A percentile compares a stretch with the other conserved stretches of the same genome.
Evolutionary conservation across 2,329 filamentous ascomycete genomes (phyloP).

Genomic region (Monosporascus cannonballus): DNA sequence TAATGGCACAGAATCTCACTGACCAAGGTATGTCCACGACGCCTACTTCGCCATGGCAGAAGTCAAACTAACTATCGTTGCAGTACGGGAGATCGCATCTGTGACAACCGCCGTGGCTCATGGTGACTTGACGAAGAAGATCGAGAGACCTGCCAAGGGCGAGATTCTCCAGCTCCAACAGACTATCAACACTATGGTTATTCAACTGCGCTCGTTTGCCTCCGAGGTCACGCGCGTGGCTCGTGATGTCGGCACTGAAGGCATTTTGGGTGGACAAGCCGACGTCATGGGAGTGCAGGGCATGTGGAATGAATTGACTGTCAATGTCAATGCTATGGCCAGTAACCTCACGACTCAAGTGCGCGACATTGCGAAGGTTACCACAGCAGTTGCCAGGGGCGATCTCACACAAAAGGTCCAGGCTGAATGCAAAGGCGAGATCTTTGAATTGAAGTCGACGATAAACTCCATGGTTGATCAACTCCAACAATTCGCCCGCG

Average conservation of each 20-base stretch:
- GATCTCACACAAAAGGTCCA: slow-evolving; percentile 96
- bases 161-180: slow-evolving; percentile 80
- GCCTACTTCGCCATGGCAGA: background rate
- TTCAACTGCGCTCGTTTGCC: slow-evolving; percentile 76
- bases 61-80: slow-evolving; percentile 2
- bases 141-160: slow-evolving; percentile 72
- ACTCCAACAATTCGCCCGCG: slow-evolving; percentile 90
- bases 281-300: slow-evolving; percentile 79
- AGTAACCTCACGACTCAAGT: slow-evolving; percentile 85
- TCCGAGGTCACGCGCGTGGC: slow-evolving; percentile 79
- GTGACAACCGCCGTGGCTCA: slow-evolving; percentile 80
- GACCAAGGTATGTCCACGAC: slow-evolving; percentile 51
- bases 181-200: slow-evolving; percentile 87
- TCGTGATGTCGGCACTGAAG: slow-evolving; percentile 78
- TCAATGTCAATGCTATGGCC: slow-evolving; percentile 84
- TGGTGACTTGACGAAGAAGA: slow-evolving; percentile 78
- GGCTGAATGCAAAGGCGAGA: slow-evolving; percentile 86
- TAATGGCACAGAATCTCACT: slow-evolving; percentile 78
- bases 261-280: slow-evolving; percentile 75
- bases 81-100: slow-evolving; percentile 76
- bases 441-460: slow-evolving; percentile 89
- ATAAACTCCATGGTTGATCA: slow-evolving; percentile 99
- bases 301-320: slow-evolving; percentile 83
- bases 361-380: slow-evolving; percentile 85
- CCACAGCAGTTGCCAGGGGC: slow-evolving; percentile 68